phyloP scores from a whole-genome alignment of 768 basidiomycete genomes.

The Amanita jacksonii region DNA sequence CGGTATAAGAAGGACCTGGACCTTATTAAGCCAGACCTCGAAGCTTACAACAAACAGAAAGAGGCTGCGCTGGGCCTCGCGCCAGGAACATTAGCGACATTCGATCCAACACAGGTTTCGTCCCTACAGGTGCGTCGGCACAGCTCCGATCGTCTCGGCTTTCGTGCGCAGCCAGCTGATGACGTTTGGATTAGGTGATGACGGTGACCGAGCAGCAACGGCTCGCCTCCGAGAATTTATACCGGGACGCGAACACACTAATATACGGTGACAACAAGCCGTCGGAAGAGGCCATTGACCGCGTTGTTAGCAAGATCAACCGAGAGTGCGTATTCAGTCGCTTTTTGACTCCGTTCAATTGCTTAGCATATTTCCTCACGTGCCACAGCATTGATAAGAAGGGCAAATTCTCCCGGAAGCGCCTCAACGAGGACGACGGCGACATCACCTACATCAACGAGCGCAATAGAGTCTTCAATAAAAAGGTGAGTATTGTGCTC shows the following conservation, averaged over 20 bases:
- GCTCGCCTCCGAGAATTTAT: conserved; percentile 70
- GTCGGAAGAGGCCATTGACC: conserved; percentile 89
- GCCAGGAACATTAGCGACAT: conserved; percentile 58
- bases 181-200: conserved; percentile 36
- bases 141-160: neutral
- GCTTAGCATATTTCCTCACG: conserved; percentile 3
- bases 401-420: conserved; percentile 82
- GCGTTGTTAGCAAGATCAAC: conserved; percentile 87
- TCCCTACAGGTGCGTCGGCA: conserved; percentile 23
- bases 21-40: conserved; percentile 79
- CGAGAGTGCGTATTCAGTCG: conserved; percentile 58
- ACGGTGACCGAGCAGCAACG: conserved; percentile 34
- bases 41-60: conserved; percentile 83
- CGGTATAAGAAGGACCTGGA: conserved; percentile 91
- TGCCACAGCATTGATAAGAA: conserved; percentile 74
- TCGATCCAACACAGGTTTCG: conserved; percentile 36
- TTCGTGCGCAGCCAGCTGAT: too few species aligned
- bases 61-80: conserved; percentile 71
- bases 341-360: conserved; percentile 1
- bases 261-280: conserved; percentile 95
- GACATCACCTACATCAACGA: conserved; percentile 99
- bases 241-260: conserved; percentile 88
- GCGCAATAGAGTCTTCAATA: conserved; percentile 95
- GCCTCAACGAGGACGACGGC: conserved; percentile 83
- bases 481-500: conserved; percentile 50